phyloP scores from a whole-genome alignment of 805 yeast genomes.

The Spathaspora gorwiae region DNA sequence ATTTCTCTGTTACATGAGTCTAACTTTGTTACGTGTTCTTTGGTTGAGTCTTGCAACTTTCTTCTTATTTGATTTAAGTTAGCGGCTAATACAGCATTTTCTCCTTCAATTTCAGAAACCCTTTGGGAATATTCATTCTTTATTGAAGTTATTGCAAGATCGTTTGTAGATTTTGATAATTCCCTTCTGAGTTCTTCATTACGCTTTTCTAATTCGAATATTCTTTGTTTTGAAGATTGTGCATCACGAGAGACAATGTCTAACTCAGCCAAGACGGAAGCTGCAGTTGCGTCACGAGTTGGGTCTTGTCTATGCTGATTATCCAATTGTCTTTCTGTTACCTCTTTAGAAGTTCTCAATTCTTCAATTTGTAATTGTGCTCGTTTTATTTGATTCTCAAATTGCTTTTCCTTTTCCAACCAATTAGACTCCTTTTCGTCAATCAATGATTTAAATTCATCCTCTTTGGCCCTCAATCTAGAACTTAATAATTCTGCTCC shows the following conservation, averaged over 20 bases:
- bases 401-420: conserved; percentile 52
- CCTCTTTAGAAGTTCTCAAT: conserved; percentile 59
- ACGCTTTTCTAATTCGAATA: conserved; percentile 67
- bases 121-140: conserved; percentile 42
- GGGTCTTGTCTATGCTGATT: conserved; percentile 43
- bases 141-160: conserved; percentile 37
- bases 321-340: conserved; percentile 54
- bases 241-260: conserved; percentile 72
- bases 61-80: conserved; percentile 49
- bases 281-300: conserved; percentile 16
- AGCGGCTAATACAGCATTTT: conserved; percentile 59
- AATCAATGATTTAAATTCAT: conserved; percentile 60
- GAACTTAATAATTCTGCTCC: conserved; percentile 51
- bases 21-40: conserved; percentile 27
- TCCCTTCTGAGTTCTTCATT: conserved; percentile 71
- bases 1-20: conserved; percentile 44
- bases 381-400: conserved; percentile 46
- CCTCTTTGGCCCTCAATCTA: conserved; percentile 64
- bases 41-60: conserved; percentile 15
- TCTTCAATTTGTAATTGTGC: conserved; percentile 58
- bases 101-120: conserved; percentile 58
- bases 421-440: conserved; percentile 75
- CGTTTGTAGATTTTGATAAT: conserved; percentile 50
- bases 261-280: conserved; percentile 46
- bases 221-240: conserved; percentile 63